These are phyloP conservation scores for Wickerhamomyces alni DNA, from an alignment of 805 yeast genomes.

Conservation along the genomic window DNA sequence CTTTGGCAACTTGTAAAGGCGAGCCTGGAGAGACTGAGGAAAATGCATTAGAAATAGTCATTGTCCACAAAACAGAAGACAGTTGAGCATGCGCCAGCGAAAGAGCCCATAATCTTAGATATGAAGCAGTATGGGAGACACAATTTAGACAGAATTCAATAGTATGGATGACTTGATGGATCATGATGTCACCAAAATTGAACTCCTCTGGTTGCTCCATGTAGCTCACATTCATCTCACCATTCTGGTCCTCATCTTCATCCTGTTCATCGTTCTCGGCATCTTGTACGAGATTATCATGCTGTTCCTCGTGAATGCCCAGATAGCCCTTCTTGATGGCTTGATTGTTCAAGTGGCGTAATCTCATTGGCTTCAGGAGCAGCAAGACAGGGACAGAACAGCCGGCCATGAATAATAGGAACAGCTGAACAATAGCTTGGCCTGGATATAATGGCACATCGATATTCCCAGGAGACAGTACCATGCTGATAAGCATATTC, in stretches of 20 bases:
- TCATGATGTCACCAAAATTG: constrained; percentile 89
- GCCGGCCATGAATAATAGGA: constrained; percentile 69
- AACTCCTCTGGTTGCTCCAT: constrained; percentile 50
- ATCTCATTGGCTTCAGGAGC: constrained; percentile 72
- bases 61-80: constrained; percentile 91
- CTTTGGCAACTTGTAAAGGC: constrained; percentile 62
- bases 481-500: constrained; percentile 95
- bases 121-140: constrained; percentile 98
- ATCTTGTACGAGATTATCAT: constrained; percentile 24
- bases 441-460: constrained; percentile 77
- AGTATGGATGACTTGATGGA: constrained; percentile 95
- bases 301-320: constrained; percentile 30
- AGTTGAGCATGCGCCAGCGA: constrained; percentile 96
- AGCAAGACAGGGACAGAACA: constrained; percentile 91
- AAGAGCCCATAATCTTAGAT: constrained; percentile 93
- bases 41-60: constrained; percentile 86
- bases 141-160: constrained; percentile 96
- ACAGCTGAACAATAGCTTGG: constrained; percentile 69
- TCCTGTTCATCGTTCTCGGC: constrained; percentile 35
- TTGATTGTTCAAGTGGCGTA: constrained; percentile 50
- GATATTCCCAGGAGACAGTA: constrained; percentile 84
- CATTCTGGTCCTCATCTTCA: constrained; percentile 38
- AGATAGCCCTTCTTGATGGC: constrained; percentile 47
- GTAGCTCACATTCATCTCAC: constrained; percentile 27
- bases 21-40: constrained; percentile 38